A percentile compares a stretch with the other conserved stretches of the same genome.
These are phyloP conservation scores for Hemerocallis citrina DNA, from an alignment of 106 monocot genomes.

Conservation along the genomic window DNA sequence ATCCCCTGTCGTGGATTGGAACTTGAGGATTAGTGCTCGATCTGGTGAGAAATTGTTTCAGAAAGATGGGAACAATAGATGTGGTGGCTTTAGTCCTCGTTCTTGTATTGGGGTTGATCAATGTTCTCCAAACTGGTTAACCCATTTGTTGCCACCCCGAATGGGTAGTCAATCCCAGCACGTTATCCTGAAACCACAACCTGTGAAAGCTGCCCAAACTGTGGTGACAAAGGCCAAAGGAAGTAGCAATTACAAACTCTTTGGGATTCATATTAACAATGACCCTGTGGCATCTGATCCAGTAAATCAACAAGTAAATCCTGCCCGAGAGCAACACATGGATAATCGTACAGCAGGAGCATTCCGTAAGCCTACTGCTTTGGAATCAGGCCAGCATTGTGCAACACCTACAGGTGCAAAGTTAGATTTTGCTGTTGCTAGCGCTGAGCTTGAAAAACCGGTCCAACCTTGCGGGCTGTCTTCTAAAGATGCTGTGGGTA, in stretches of 20 bases:
- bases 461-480: too few relatives aligned
- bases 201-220: neutral
- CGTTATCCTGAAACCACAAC: constrained; percentile 1
- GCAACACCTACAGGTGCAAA: constrained; percentile 12
- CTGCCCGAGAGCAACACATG: neutral
- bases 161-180: too few relatives aligned
- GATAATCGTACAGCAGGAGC: neutral
- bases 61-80: too few relatives aligned
- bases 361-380: neutral
- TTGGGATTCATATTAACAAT: constrained; percentile 9
- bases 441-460: constrained; percentile 19
- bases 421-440: constrained; percentile 10
- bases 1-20: too few relatives aligned
- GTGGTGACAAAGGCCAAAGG: neutral
- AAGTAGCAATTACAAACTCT: constrained; percentile 11
- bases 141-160: too few relatives aligned
- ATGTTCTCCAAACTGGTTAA: too few relatives aligned
- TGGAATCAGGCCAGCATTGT: constrained; percentile 15
- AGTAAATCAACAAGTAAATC: neutral
- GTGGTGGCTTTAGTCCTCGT: too few relatives aligned
- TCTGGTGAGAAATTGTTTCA: too few relatives aligned
- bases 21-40: too few relatives aligned
- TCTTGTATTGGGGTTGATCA: too few relatives aligned
- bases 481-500: neutral
- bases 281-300: neutral